Conservation (phyloP, 768 basidiomycete species). For the Trametes coccinea region DNA sequence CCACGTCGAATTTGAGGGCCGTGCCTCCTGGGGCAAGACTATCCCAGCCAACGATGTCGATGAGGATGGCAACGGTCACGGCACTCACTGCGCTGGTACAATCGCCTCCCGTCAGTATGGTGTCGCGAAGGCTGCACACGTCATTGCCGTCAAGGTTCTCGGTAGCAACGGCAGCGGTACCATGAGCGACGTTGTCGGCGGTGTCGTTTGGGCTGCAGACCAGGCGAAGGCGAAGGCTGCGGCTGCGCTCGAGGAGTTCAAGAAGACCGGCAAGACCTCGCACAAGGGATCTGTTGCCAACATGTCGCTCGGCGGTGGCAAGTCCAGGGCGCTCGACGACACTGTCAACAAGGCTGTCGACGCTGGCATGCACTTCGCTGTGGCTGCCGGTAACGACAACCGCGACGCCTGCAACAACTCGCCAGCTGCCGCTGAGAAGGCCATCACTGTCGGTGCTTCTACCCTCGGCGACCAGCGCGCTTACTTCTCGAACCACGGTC, state of each 20-base stretch:
- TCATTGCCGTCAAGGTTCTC: slow-evolving; percentile 90
- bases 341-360: slow-evolving; percentile 86
- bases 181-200: slow-evolving; percentile 92
- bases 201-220: slow-evolving; percentile 78
- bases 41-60: slow-evolving; percentile 83
- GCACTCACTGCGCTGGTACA: slow-evolving; percentile 93
- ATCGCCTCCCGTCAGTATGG: slow-evolving; percentile 93
- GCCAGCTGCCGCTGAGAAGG: slow-evolving; percentile 84
- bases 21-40: slow-evolving; percentile 92
- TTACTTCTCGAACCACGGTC: slow-evolving; percentile 90
- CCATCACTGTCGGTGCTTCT: slow-evolving; percentile 93
- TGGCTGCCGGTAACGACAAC: slow-evolving; percentile 89
- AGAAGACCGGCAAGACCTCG: slow-evolving; percentile 69
- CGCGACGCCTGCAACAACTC: slow-evolving; percentile 91
- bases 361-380: slow-evolving; percentile 90
- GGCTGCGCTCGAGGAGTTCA: slow-evolving; percentile 65
- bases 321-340: slow-evolving; percentile 79
- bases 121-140: slow-evolving; percentile 90
- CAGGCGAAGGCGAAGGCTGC: slow-evolving; percentile 53
- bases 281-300: slow-evolving; percentile 97
- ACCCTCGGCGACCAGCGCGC: slow-evolving; percentile 80
- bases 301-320: slow-evolving; percentile 97
- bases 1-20: slow-evolving; percentile 87
- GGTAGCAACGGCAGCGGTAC: slow-evolving; percentile 93
- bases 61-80: slow-evolving; percentile 93